Percentiles rank a stretch among this genome's conserved stretches.
phyloP scores from a whole-genome alignment of 192 early-diverging fungal genomes.

The Coemansia sp. region DNA sequence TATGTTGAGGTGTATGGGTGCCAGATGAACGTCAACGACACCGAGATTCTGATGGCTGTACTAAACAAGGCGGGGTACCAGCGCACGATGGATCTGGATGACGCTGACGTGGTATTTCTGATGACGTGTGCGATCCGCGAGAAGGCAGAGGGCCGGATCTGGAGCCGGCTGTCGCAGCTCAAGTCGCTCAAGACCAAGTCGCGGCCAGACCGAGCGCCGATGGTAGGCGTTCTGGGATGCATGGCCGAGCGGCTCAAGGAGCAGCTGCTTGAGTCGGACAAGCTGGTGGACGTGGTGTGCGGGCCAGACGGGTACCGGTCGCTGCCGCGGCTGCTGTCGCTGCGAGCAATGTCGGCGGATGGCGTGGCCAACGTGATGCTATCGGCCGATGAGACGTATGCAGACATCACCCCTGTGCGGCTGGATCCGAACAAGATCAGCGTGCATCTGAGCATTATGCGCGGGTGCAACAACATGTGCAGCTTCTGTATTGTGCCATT shows the following conservation, averaged over 20 bases:
- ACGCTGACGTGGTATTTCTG: slow-evolving; percentile 67
- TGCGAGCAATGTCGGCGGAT: slow-evolving; percentile 58
- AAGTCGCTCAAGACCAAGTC: slow-evolving; percentile 57
- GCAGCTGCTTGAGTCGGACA: slow-evolving; percentile 63
- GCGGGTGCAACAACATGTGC: slow-evolving; percentile 83
- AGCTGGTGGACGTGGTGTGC: slow-evolving; percentile 71
- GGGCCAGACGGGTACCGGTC: slow-evolving; percentile 75
- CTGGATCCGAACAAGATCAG: slow-evolving; percentile 60
- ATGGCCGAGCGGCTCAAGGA: slow-evolving; percentile 76
- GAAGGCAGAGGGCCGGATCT: slow-evolving; percentile 70
- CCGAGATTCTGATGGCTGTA: slow-evolving; percentile 72
- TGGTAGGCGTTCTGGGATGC: slow-evolving; percentile 75
- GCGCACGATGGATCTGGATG: slow-evolving; percentile 53
- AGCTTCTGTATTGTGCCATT: slow-evolving; percentile 77
- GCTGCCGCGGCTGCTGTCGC: slow-evolving; percentile 65
- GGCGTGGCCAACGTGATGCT: slow-evolving; percentile 79
- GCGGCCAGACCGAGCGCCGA: slow-evolving; percentile 53
- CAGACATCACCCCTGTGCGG: slow-evolving; percentile 70
- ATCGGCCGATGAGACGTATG: slow-evolving; percentile 76
- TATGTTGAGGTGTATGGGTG: slow-evolving; percentile 78
- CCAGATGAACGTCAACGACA: slow-evolving; percentile 80
- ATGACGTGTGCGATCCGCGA: slow-evolving; percentile 78
- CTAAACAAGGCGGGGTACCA: slow-evolving; percentile 64
- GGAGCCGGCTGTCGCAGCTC: slow-evolving; percentile 59
- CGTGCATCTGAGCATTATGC: slow-evolving; percentile 71